Evolutionary conservation across 169 alveolate genomes (phyloP).

Genomic region (Cryptosporidium sp.): DNA sequence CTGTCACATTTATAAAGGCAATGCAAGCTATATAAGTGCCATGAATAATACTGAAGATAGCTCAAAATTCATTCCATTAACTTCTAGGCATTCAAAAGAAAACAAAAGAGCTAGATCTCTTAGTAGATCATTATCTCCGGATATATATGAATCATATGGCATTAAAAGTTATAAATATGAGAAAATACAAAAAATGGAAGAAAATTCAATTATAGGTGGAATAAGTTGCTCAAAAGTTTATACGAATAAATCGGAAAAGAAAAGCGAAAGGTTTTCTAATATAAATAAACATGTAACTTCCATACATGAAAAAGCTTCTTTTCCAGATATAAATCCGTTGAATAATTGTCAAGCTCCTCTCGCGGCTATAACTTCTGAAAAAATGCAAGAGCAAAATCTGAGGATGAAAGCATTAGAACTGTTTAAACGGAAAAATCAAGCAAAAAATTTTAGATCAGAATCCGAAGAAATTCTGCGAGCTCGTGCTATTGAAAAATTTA

Average conservation of each 20-base stretch:
- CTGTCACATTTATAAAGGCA: neutral
- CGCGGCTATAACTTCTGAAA: neutral
- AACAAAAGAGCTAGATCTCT: slow-evolving; percentile 31
- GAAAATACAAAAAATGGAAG: neutral
- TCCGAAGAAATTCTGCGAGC: slow-evolving; percentile 58
- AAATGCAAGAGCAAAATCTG: slow-evolving; percentile 17
- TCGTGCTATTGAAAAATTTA: slow-evolving; percentile 58
- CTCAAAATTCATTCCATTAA: neutral
- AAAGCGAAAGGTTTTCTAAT: neutral
- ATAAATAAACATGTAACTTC: neutral
- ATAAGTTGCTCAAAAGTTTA: neutral
- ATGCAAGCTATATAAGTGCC: neutral
- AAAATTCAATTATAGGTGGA: neutral
- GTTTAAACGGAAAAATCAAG: slow-evolving; percentile 31
- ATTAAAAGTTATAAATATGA: neutral
- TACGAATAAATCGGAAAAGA: neutral
- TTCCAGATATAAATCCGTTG: neutral
- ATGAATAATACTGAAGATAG: neutral
- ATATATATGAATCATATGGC: neutral
- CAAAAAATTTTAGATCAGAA: slow-evolving; percentile 14
- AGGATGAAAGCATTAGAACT: slow-evolving; percentile 50
- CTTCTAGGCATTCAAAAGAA: neutral
- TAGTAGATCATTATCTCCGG: slow-evolving; percentile 68
- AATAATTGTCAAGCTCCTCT: neutral
- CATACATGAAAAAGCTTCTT: neutral